Base-by-base conservation (phyloP, 1,139 yeast genomes). In the Hanseniaspora sp. region DNA sequence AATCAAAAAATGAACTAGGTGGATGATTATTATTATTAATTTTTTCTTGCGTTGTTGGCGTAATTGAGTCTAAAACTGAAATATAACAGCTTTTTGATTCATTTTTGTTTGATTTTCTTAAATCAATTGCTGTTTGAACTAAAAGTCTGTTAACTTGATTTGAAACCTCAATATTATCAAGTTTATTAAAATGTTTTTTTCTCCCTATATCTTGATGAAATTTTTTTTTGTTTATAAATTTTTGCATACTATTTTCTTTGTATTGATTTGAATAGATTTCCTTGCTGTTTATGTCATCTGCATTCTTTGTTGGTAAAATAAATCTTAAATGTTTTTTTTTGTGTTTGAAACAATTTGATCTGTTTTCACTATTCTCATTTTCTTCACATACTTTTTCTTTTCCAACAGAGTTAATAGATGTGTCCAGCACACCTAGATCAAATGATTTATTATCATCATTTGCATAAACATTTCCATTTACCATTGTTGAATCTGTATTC, bases 21-120 rank as follows among this genome's bases (percentile, higher is more conserved):
- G 30, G 42, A 23, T 39, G 42, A 7, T 18, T 18, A 11, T 12
- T 39, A 7, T 23, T 18, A 23, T 7, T 1, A 7, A 13, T 1
- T 39, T 39, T 28, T 39, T 23, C 9, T n/a, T 37, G 39, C 5
- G 15, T 41, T 41, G 46, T 23, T 34, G 28, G 29, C 17, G 18
- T 15, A 23, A 46, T 13, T 18, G 38, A 34, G 30, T 48, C 53
- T 6, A 48, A 30, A 34, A 48, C 42, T 7, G 53, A 48, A n/a
- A 48, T 48, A 37, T 35, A 48, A 5, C 47, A 35, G 28, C 29
- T 18, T 28, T 34, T 29, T 7, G 30, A 28, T 6, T 48, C 37
- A 15, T 48, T 48, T 9, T 33, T 34, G 7, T 34, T 15, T 12
- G 53, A 35, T 15, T 18, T 43, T 34, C 29, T 41, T 7, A 48